A percentile compares a stretch with the other conserved stretches of the same genome.
Conservation (phyloP, 345 rosid genomes). For the Lepidium africanum region DNA sequence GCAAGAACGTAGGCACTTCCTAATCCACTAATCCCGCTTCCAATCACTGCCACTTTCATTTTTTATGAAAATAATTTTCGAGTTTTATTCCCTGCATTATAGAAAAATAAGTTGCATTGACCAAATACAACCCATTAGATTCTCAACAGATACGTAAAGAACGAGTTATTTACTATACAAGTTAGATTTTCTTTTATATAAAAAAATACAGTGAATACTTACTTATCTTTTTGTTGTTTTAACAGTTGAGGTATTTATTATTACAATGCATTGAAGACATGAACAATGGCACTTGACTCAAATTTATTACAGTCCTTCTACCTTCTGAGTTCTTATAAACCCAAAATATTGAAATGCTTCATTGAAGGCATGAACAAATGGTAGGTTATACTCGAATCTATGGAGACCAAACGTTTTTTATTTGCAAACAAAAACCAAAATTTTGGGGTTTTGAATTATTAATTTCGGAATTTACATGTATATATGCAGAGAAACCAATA, state of each 20-base stretch:
- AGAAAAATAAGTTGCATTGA: slow-evolving; percentile 17
- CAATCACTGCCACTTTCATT: slow-evolving; percentile 60
- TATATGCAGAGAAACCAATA: background rate
- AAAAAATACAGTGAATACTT: background rate
- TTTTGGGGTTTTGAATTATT: background rate
- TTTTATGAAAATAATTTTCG: background rate
- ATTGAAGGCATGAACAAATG: background rate
- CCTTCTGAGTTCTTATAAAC: background rate
- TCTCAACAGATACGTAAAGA: background rate
- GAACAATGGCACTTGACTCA: background rate
- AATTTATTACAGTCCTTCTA: slow-evolving; percentile 9
- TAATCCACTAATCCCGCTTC: slow-evolving; percentile 58
- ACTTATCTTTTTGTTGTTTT: background rate
- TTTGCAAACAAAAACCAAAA: background rate
- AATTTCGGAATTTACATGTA: background rate
- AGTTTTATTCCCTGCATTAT: slow-evolving; percentile 6
- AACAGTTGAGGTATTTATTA: background rate
- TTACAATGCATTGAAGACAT: background rate
- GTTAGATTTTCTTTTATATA: background rate
- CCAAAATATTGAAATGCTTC: background rate
- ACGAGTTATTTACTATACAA: background rate
- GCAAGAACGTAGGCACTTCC: slow-evolving; percentile 51
- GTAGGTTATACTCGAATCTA: slow-evolving; percentile 6
- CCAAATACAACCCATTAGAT: background rate
- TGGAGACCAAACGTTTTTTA: background rate